A percentile compares a stretch with the other conserved stretches of the same genome.
phyloP scores from a whole-genome alignment of 1,139 yeast genomes.

The Geotrichum restrictum region DNA sequence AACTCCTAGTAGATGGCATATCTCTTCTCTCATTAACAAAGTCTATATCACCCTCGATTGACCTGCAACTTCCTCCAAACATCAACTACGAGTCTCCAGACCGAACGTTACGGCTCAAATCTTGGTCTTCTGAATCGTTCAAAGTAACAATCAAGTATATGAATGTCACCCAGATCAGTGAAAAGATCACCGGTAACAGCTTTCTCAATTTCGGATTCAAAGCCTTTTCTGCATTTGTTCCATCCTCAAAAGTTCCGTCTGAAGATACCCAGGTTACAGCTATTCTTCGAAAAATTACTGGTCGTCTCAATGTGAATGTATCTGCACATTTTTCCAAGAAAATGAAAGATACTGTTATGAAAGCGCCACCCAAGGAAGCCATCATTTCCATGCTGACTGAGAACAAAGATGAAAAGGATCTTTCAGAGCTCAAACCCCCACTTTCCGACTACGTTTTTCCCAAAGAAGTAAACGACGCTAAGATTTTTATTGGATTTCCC shows the following conservation, averaged over 20 bases:
- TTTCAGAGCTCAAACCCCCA: constrained; percentile 36
- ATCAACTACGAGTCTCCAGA: constrained; percentile 33
- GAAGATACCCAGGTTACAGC: constrained; percentile 36
- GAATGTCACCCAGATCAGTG: constrained; percentile 39
- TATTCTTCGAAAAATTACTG: constrained; percentile 37
- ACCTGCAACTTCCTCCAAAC: constrained; percentile 31
- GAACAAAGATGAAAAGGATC: constrained; percentile 32
- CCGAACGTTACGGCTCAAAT: constrained; percentile 29
- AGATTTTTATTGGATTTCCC: constrained; percentile 44
- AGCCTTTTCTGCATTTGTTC: constrained; percentile 35
- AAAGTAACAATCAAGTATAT: constrained; percentile 37
- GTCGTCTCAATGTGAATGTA: constrained; percentile 34
- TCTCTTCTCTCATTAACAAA: constrained; percentile 34
- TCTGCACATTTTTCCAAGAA: constrained; percentile 35
- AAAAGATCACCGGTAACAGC: constrained; percentile 28
- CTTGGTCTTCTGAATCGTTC: constrained; percentile 33
- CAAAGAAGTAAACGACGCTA: constrained; percentile 37
- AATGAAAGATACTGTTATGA: constrained; percentile 42
- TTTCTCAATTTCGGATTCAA: constrained; percentile 36
- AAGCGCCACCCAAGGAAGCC: constrained; percentile 42
- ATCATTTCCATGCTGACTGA: constrained; percentile 37
- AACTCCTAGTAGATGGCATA: constrained; percentile 34
- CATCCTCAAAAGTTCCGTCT: constrained; percentile 35
- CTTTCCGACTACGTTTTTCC: constrained; percentile 41
- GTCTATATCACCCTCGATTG: constrained; percentile 27